phyloP scores from a whole-genome alignment of 2,329 filamentous ascomycete genomes.

The Cladosporium oxysporum region DNA sequence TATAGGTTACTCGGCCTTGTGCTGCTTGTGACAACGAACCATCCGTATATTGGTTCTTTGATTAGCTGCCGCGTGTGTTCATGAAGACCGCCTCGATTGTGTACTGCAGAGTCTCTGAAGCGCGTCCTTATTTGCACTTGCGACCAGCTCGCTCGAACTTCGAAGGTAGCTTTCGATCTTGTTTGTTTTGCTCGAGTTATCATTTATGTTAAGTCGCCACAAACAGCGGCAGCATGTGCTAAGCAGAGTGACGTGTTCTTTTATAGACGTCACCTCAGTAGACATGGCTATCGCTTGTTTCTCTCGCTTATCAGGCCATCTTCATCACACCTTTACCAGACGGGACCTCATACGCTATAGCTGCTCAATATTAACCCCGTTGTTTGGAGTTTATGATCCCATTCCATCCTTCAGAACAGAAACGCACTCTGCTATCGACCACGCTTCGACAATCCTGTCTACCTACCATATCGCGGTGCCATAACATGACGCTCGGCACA shows the following conservation, averaged over 20 bases:
- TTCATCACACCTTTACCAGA: not conserved
- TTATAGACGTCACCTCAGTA: not conserved
- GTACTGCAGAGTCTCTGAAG: not conserved
- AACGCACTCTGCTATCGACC: not conserved
- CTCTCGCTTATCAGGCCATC: not conserved
- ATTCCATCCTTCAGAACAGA: not conserved
- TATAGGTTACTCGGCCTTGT: not conserved
- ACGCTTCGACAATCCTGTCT: not conserved
- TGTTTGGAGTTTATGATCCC: not conserved
- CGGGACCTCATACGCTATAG: not conserved
- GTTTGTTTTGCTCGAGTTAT: not conserved
- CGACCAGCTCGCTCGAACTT: not conserved
- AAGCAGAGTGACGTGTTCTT: no score
- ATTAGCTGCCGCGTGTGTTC: not conserved
- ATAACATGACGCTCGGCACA: not conserved
- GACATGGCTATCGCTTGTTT: not conserved
- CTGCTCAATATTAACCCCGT: not conserved
- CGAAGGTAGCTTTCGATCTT: not conserved
- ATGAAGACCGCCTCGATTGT: not conserved
- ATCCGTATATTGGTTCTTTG: not conserved
- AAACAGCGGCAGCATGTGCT: no score
- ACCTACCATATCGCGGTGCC: not conserved
- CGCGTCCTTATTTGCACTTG: not conserved
- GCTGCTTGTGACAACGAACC: not conserved
- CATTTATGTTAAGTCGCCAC: not conserved